Evolutionary conservation across 139 green algal genomes (phyloP).

Genomic region (Chlamydomonas sp.): DNA sequence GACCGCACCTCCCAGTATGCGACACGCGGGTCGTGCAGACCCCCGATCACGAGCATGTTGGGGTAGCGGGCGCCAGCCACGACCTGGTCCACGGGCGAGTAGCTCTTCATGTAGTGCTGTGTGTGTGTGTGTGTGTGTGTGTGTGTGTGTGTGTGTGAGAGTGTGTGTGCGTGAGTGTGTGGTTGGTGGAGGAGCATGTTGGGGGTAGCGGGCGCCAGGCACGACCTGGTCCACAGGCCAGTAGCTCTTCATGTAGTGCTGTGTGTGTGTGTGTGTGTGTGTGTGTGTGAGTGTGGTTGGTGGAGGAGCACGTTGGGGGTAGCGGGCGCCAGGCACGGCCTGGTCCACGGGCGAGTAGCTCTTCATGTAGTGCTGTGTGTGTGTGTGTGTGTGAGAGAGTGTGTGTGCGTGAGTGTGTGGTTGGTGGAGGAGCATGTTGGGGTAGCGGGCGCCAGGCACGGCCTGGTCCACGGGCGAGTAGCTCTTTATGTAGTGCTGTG

Average conservation of each 20-base stretch:
- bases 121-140: neutral
- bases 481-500: conserved; percentile 66
- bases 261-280: neutral
- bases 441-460: no score
- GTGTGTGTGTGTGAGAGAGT: neutral
- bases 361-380: no score
- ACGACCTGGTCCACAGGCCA: no score
- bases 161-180: neutral
- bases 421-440: no score
- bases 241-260: no score
- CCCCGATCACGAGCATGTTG: conserved; percentile 73
- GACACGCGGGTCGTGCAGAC: conserved; percentile 77
- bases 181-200: conserved; percentile 4
- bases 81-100: conserved; percentile 86
- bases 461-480: conserved; percentile 89
- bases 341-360: no score
- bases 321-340: no score
- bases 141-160: neutral
- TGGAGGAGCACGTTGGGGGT: no score
- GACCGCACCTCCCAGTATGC: conserved; percentile 66
- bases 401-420: neutral
- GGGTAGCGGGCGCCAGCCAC: conserved; percentile 60
- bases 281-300: neutral
- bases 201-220: no score
- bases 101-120: conserved; percentile 72